phyloP scores from a whole-genome alignment of 495 filamentous ascomycete genomes.

The Penicillium atrosanguineum region DNA sequence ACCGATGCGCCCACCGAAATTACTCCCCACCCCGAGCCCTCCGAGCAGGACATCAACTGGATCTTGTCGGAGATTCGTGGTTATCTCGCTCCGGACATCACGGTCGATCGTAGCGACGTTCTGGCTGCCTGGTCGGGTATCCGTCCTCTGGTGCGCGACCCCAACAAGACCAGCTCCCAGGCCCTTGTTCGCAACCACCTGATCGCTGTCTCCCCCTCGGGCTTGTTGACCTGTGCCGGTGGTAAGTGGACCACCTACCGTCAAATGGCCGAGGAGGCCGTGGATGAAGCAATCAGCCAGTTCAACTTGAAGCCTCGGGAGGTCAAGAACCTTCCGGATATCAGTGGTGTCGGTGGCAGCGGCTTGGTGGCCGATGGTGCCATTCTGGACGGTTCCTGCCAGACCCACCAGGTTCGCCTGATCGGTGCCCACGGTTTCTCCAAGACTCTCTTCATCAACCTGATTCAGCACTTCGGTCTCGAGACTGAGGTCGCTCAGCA shows the following conservation, averaged over 20 bases:
- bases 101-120: constrained; percentile 89
- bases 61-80: constrained; percentile 87
- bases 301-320: constrained; percentile 70
- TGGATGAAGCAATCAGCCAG: constrained; percentile 79
- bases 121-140: constrained; percentile 96
- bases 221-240: constrained; percentile 90
- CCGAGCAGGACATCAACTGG: constrained; percentile 94
- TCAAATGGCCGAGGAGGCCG: constrained; percentile 97
- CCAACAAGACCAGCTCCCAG: constrained; percentile 89
- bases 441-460: constrained; percentile 96
- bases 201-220: constrained; percentile 80
- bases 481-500: constrained; percentile 95
- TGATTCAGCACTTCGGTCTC: constrained; percentile 95
- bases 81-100: constrained; percentile 91
- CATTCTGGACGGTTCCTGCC: constrained; percentile 77
- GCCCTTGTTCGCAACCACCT: constrained; percentile 95
- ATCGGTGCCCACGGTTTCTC: constrained; percentile 92
- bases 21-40: constrained; percentile 77
- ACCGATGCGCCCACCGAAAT: constrained; percentile 87
- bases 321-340: constrained; percentile 59
- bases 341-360: constrained; percentile 70
- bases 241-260: constrained; percentile 99
- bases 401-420: constrained; percentile 86
- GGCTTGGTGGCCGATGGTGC: constrained; percentile 68
- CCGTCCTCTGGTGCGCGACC: constrained; percentile 89